Evolutionary conservation across 2,329 filamentous ascomycete genomes (phyloP).

Genomic region (Alternaria novae-zelandiae): DNA sequence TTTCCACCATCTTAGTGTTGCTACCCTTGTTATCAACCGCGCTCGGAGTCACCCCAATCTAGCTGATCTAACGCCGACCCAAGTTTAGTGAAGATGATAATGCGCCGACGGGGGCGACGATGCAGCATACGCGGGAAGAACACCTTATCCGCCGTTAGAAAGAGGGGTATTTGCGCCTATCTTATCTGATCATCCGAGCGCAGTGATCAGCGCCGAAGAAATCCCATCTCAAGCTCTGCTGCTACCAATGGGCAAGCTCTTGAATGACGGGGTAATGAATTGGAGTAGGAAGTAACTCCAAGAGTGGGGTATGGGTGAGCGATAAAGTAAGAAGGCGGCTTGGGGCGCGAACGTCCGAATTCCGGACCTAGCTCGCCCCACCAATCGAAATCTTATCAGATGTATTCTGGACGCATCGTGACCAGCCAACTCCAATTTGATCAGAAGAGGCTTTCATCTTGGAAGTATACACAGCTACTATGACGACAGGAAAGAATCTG

Average conservation of each 20-base stretch:
- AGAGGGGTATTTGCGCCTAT: constrained; percentile 9
- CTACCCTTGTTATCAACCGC: background rate
- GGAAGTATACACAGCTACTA: background rate
- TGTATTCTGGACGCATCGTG: background rate
- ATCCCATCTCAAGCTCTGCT: background rate
- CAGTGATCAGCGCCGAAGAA: background rate
- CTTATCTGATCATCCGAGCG: constrained; percentile 7
- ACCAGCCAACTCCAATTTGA: background rate
- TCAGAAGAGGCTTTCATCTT: background rate
- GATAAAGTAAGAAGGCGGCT: background rate
- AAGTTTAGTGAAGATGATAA: background rate
- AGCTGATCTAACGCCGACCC: background rate
- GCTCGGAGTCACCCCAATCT: background rate
- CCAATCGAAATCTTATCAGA: constrained; percentile 22
- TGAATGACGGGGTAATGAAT: background rate
- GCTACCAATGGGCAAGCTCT: background rate
- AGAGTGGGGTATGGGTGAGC: background rate
- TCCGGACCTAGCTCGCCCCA: constrained; percentile 11
- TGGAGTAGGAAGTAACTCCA: background rate
- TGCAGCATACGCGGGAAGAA: background rate
- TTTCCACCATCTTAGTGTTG: constrained; percentile 3
- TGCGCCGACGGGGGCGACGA: background rate
- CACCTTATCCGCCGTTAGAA: background rate
- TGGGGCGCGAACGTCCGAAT: background rate
- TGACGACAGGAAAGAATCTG: constrained; percentile 30